Conservation (phyloP, 192 early-diverging fungal genomes). For the Backusella sp. region DNA sequence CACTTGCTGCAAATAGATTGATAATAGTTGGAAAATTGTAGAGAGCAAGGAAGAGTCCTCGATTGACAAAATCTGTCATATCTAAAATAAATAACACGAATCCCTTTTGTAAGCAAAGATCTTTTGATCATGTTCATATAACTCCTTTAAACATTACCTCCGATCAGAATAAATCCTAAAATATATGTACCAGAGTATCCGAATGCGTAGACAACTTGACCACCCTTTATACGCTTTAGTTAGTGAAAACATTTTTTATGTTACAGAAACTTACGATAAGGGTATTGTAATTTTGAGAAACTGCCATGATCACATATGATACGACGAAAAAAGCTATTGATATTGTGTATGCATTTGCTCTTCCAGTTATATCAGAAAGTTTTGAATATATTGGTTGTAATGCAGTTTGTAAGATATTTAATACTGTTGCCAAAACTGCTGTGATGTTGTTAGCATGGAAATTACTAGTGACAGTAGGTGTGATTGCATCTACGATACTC, state of each 20-base stretch:
- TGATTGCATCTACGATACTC: background rate
- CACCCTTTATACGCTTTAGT: background rate
- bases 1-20: constrained; percentile 13
- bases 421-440: background rate
- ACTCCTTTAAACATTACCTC: background rate
- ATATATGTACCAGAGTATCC: constrained; percentile 20
- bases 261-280: background rate
- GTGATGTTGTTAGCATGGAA: constrained; percentile 2
- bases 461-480: constrained; percentile 16
- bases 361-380: constrained; percentile 18
- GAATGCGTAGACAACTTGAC: constrained; percentile 21
- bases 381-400: constrained; percentile 14
- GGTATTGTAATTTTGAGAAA: constrained; percentile 4
- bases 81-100: background rate
- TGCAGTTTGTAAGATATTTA: constrained; percentile 11
- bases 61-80: constrained; percentile 10
- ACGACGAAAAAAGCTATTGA: background rate
- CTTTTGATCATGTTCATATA: background rate
- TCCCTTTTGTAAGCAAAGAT: background rate
- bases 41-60: constrained; percentile 13
- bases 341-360: constrained; percentile 8
- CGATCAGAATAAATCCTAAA: constrained; percentile 14
- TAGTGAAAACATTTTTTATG: background rate
- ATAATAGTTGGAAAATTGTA: constrained; percentile 18
- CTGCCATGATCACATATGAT: background rate